Evolutionary conservation across 1,139 yeast species (phyloP), one percentile per base, ranked within the genome.

Genomic region (Zhuliangozyma parablackwelliae): DNA sequence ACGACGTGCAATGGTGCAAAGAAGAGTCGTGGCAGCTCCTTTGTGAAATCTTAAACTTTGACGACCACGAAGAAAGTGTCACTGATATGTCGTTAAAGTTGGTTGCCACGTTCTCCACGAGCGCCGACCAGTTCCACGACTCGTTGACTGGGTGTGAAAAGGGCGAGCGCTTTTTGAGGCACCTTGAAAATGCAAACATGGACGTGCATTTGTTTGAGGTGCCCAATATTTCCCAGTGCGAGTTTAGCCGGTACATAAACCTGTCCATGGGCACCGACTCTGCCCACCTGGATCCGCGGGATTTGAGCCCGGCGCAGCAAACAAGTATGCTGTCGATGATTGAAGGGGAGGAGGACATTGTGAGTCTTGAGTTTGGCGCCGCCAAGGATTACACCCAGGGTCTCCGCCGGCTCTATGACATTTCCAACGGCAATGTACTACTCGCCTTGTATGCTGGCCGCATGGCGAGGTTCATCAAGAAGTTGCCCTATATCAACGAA

Each of bases 1-100:
- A 75, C 46, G 78, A 75, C 50, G 51, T 72, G 26, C 78, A 75
- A 37, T 69, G 72, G 68, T 64, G 74, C 36, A 46, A 63, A 0
- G 46, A 45, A 10, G 54, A 50, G 16, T 70, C 65, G 41, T 55
- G 63, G 53, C 43, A 39, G 3, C 43, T 66, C 45, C 34, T 60
- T 6, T 48, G 56, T 10, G 73, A 68, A 32, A 49, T 63, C 5
- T 42, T 63, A 27, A 54, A 52, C 30, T 35, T 41, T 32, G 38
- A 37, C 13, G 41, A 33, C 10, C 31, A 27, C n/a, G 23, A 21
- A 9, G 42, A 42, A 21, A 31, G 30, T 1, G 30, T 21, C 2
- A 27, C 27, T 21, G 34, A 26, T 7, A 32, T 32, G 27, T 28
- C 40, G 7, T 36, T 45, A 21, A 41, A 43, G 28, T 26, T 43